Conservation (phyloP, 1,284 basidiomycete species). For the Tranzscheliella williamsii region DNA sequence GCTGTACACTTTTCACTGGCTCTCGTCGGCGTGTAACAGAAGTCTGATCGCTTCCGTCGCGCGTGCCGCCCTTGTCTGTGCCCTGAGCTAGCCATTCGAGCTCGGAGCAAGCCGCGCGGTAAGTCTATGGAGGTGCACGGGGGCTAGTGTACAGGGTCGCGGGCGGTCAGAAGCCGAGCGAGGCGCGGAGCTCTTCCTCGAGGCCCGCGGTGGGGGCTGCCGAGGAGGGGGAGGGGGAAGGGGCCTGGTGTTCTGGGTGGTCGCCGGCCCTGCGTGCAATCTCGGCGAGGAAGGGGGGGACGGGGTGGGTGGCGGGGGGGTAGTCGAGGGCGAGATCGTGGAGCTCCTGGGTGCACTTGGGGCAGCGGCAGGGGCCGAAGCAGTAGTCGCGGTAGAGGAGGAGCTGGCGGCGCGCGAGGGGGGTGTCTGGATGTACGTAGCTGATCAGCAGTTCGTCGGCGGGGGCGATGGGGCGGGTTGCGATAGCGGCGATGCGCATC, state of each 20-base stretch:
- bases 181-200: conserved; percentile 47
- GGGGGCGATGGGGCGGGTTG: conserved; percentile 68
- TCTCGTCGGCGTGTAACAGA: no score
- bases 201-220: conserved; percentile 4
- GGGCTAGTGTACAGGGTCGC: no score
- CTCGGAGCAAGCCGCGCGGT: no score
- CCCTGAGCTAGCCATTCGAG: no score
- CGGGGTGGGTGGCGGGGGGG: conserved; percentile 9
- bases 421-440: conserved; percentile 73
- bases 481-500: conserved; percentile 73
- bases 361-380: conserved; percentile 68
- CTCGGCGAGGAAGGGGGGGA: conserved; percentile 15
- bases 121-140: no score
- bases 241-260: neutral
- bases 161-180: conserved; percentile 39
- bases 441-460: conserved; percentile 75
- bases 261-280: conserved; percentile 12
- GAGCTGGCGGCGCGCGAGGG: conserved; percentile 67
- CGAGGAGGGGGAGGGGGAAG: neutral
- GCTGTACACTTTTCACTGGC: no score
- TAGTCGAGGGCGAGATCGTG: conserved; percentile 3
- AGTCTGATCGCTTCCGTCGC: no score
- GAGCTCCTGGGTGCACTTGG: conserved; percentile 66
- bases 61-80: no score
- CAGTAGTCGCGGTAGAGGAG: conserved; percentile 65